Percentiles rank a stretch among this genome's conserved stretches.
These are phyloP conservation scores for Trametopsis cervina DNA, from an alignment of 768 basidiomycete genomes.

Conservation along the genomic window DNA sequence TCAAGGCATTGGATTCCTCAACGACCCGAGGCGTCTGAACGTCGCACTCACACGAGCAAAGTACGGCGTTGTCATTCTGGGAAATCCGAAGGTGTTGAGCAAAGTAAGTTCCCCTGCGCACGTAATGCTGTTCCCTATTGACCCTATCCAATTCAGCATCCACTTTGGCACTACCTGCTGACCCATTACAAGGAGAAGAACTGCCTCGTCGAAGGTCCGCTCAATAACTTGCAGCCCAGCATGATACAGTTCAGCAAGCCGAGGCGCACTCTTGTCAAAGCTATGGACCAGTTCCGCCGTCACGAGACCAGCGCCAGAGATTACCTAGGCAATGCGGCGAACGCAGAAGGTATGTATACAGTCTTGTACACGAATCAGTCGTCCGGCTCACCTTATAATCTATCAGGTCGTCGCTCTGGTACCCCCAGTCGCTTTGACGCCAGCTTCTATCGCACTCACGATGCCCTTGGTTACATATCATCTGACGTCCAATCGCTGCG, in stretches of 20 bases:
- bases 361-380: neutral
- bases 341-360: constrained; percentile 44
- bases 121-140: too few relatives aligned
- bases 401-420: constrained; percentile 62
- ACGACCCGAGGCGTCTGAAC: constrained; percentile 92
- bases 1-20: constrained; percentile 98
- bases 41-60: constrained; percentile 97
- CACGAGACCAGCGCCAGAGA: constrained; percentile 91
- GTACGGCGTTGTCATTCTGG: constrained; percentile 97
- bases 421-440: constrained; percentile 94
- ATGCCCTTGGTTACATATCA: constrained; percentile 88
- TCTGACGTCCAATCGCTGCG: constrained; percentile 94
- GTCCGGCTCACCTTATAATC: constrained; percentile 3
- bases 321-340: constrained; percentile 38
- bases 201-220: constrained; percentile 90
- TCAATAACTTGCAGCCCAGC: constrained; percentile 93
- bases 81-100: constrained; percentile 99
- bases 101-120: constrained; percentile 76
- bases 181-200: constrained; percentile 98
- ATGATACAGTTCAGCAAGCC: constrained; percentile 99
- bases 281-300: constrained; percentile 89
- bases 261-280: constrained; percentile 78
- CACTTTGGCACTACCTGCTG: constrained; percentile 95
- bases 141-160: constrained; percentile 56
- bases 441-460: constrained; percentile 92